Evolutionary conservation across 2,329 filamentous ascomycete species (phyloP).

Genomic region (Aureobasidium sp.): DNA sequence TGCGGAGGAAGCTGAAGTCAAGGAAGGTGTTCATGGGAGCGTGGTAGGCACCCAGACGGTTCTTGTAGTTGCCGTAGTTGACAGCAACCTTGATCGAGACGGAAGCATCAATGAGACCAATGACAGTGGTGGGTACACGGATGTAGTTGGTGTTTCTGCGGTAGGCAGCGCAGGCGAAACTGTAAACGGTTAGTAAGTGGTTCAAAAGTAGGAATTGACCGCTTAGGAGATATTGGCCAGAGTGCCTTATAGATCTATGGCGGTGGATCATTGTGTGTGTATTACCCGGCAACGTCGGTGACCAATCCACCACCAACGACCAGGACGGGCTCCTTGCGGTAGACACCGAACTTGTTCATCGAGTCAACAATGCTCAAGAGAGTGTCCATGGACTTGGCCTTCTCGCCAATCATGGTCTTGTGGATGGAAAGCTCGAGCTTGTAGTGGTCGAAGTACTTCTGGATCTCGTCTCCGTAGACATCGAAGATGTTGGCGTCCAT

Average conservation of each 20-base stretch:
- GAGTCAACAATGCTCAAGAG: constrained; percentile 63
- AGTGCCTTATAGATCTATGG: constrained; percentile 44
- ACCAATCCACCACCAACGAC: constrained; percentile 63
- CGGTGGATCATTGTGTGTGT: constrained; percentile 26
- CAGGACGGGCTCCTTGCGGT: constrained; percentile 59
- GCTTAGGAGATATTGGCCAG: constrained; percentile 36
- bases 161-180: constrained; percentile 65
- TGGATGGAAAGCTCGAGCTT: constrained; percentile 57
- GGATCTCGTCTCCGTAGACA: constrained; percentile 59
- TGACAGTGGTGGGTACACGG: constrained; percentile 66
- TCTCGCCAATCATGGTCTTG: constrained; percentile 68
- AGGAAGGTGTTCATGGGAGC: constrained; percentile 66
- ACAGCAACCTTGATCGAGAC: constrained; percentile 74
- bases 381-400: constrained; percentile 66
- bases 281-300: constrained; percentile 68
- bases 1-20: constrained; percentile 65
- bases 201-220: constrained; percentile 20
- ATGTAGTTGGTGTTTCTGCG: constrained; percentile 68
- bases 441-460: constrained; percentile 61
- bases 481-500: constrained; percentile 67
- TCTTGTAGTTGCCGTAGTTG: constrained; percentile 72
- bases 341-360: constrained; percentile 67
- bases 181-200: constrained; percentile 28
- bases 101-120: constrained; percentile 67
- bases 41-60: constrained; percentile 65